Conservation (phyloP, 1,284 basidiomycete genomes). For the Wallemia mellicola region DNA sequence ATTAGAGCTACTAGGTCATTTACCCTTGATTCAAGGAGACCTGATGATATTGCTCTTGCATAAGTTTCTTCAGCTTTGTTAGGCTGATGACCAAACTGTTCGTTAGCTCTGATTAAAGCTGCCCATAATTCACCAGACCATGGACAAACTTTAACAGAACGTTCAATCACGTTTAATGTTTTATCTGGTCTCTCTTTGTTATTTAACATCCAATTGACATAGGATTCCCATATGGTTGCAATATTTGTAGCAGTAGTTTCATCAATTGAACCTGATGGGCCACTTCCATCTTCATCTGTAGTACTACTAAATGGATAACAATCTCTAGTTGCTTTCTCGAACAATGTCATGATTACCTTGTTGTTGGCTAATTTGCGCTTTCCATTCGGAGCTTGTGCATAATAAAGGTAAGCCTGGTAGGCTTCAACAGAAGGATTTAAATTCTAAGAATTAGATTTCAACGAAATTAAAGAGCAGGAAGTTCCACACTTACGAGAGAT, state of each 20-base stretch:
- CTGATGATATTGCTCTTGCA: conserved; percentile 3
- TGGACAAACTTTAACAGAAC: conserved; percentile 13
- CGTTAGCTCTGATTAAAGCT: conserved; percentile 3
- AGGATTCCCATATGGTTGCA: conserved; percentile 12
- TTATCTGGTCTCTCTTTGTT: conserved; percentile 1
- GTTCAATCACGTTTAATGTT: not conserved
- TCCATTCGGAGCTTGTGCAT: not conserved
- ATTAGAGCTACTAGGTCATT: conserved; percentile 36
- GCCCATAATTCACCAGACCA: conserved; percentile 10
- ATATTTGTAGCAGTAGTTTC: conserved; percentile 13
- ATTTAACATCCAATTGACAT: conserved; percentile 10
- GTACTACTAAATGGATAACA: not conserved
- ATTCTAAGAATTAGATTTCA: conserved; percentile 2
- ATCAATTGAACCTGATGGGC: not conserved
- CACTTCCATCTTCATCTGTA: not conserved
- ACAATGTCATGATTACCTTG: not conserved
- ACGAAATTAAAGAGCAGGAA: not conserved
- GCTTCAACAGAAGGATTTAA: conserved; percentile 7
- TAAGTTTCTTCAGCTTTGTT: conserved; percentile 3
- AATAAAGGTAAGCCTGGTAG: conserved; percentile 11
- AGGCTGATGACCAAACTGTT: conserved; percentile 2
- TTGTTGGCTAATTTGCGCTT: not conserved
- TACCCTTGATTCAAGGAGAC: conserved; percentile 15
- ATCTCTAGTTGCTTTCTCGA: not conserved
- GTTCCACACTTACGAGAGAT: conserved; percentile 22